Evolutionary conservation across 1,284 basidiomycete species (phyloP).

Genomic region (Ceratobasidium papillatum): DNA sequence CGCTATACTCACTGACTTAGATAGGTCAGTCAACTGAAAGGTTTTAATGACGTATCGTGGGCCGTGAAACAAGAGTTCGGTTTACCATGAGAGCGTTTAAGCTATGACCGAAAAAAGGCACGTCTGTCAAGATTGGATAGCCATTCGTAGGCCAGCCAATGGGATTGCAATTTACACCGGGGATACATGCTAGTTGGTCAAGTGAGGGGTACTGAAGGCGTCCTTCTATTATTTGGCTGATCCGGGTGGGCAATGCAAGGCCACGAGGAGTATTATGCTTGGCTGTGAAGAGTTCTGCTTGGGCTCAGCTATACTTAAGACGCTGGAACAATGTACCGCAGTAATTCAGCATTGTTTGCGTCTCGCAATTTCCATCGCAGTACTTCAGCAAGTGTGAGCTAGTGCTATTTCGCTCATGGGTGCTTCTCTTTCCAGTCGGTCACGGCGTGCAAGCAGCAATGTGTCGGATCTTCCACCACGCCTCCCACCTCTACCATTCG

Average conservation of each 20-base stretch:
- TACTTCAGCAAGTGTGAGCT: background rate
- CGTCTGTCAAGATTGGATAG: background rate
- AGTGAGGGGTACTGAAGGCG: no score
- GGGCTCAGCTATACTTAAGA: background rate
- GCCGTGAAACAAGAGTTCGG: background rate
- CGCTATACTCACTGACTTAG: background rate
- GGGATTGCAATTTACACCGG: background rate
- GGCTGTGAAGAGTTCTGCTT: background rate
- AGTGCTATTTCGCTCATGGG: background rate
- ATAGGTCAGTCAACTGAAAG: background rate
- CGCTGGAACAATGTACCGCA: background rate
- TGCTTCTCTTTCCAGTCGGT: background rate
- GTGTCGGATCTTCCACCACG: background rate
- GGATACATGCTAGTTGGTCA: background rate
- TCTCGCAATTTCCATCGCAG: background rate
- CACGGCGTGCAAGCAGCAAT: background rate
- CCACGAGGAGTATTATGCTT: background rate
- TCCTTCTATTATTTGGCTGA: background rate
- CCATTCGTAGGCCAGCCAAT: background rate
- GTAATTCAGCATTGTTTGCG: background rate
- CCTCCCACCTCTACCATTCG: background rate
- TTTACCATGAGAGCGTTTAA: background rate
- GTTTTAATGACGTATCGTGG: background rate
- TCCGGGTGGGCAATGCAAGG: background rate
- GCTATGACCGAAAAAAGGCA: background rate